phyloP scores from a whole-genome alignment of 108 stramenopile genomes.

The Cyclotella sp. region DNA sequence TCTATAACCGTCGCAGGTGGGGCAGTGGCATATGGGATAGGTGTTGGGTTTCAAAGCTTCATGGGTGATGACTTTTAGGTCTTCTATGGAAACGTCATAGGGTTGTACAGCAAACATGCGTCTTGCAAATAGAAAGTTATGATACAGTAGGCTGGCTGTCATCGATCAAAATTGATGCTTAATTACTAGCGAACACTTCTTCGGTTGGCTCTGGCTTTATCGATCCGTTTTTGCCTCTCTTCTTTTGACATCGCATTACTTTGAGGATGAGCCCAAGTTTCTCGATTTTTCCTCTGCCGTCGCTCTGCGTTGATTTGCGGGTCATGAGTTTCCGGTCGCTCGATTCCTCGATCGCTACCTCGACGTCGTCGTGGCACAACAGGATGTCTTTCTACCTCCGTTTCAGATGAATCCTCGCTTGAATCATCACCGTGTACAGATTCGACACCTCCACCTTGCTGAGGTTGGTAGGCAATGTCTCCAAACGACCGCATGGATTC shows the following conservation, averaged over 20 bases:
- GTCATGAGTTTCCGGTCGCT: constrained; percentile 1
- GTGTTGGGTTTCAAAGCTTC: constrained; percentile 59
- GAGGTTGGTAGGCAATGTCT: background rate
- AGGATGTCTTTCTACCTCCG: background rate
- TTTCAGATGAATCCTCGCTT: background rate
- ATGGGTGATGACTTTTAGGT: constrained; percentile 10
- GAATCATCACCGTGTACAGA: background rate
- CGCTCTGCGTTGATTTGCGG: background rate
- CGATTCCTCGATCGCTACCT: background rate
- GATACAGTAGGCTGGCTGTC: background rate
- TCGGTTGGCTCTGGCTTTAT: constrained; percentile 10
- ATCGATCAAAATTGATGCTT: too few relatives aligned
- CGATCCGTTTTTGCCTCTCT: constrained; percentile 17
- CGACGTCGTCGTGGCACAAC: background rate
- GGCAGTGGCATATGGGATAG: constrained; percentile 68
- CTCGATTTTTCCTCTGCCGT: background rate
- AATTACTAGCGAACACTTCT: constrained; percentile 3
- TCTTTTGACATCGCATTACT: constrained; percentile 14
- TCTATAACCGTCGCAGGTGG: constrained; percentile 75
- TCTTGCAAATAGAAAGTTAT: too few relatives aligned
- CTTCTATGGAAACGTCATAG: background rate
- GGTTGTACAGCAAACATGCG: background rate
- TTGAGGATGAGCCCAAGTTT: background rate
- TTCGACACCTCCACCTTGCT: constrained; percentile 5
- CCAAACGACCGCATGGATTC: background rate